Evolutionary conservation across 805 yeast genomes (phyloP).

Genomic region (Kuraishia floccosa): DNA sequence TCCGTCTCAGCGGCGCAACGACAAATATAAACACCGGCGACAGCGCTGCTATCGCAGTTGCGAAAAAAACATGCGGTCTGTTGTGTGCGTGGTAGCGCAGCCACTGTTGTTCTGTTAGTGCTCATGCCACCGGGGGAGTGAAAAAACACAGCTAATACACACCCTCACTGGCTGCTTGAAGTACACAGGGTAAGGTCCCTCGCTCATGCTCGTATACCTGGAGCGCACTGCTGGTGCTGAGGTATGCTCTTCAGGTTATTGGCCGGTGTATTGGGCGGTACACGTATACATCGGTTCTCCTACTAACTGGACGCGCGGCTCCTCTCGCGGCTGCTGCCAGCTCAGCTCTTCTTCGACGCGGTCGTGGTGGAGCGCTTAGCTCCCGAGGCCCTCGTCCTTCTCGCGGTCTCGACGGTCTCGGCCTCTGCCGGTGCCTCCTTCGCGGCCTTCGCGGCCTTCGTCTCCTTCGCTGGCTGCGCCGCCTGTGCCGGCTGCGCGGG

Average conservation of each 20-base stretch:
- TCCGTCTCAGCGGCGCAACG: constrained; percentile 61
- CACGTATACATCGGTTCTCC: too few species aligned
- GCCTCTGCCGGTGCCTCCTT: constrained; percentile 1
- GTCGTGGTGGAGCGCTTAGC: constrained; percentile 4
- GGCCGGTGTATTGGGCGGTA: too few species aligned
- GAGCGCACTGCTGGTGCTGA: background rate
- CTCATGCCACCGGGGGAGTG: constrained; percentile 4
- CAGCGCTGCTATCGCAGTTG: constrained; percentile 50
- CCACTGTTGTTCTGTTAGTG: constrained; percentile 36
- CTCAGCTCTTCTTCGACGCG: background rate
- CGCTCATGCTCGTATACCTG: background rate
- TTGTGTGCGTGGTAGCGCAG: constrained; percentile 65
- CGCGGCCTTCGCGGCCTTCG: constrained; percentile 1
- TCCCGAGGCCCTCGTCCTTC: constrained; percentile 8
- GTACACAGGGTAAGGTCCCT: constrained; percentile 33
- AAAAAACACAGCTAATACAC: constrained; percentile 18
- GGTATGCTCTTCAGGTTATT: too few species aligned
- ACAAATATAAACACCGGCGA: constrained; percentile 55
- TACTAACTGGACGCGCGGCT: too few species aligned
- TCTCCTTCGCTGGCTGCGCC: constrained; percentile 1
- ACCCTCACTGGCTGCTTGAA: constrained; percentile 54
- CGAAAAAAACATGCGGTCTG: constrained; percentile 63
- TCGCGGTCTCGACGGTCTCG: constrained; percentile 3
- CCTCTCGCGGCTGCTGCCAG: too few species aligned
- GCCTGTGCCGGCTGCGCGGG: background rate